These are phyloP conservation scores for Drechslerella stenobrocha DNA, from an alignment of 2,329 filamentous ascomycete genomes.

Conservation along the genomic window DNA sequence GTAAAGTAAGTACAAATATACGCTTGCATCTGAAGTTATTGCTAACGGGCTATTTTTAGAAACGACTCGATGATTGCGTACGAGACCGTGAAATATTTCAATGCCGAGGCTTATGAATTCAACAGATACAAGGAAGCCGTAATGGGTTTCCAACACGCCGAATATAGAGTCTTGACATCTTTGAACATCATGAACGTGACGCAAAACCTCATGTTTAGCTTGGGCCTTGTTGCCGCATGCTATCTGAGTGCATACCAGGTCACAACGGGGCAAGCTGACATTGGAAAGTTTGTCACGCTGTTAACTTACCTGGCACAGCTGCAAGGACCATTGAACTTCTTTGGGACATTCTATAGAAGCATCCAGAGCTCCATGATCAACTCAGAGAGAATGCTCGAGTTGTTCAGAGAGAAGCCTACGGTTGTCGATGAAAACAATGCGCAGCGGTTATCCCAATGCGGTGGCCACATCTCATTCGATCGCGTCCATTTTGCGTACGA, in stretches of 20 bases:
- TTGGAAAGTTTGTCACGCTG: conserved; percentile 73
- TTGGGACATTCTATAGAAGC: conserved; percentile 92
- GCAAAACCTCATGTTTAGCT: conserved; percentile 78
- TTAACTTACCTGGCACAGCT: conserved; percentile 79
- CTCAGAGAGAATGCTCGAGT: conserved; percentile 86
- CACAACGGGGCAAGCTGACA: conserved; percentile 65
- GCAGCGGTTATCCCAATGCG: conserved; percentile 66
- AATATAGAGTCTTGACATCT: conserved; percentile 75
- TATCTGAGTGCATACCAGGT: conserved; percentile 78
- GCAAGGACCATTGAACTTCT: conserved; percentile 78
- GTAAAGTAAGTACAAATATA: conserved; percentile 68
- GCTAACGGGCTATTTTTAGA: conserved; percentile 47
- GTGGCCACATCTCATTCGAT: conserved; percentile 82
- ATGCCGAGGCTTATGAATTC: conserved; percentile 79
- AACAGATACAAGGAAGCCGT: conserved; percentile 72
- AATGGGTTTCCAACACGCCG: conserved; percentile 70
- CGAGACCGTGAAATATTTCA: conserved; percentile 91
- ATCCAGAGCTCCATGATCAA: conserved; percentile 98
- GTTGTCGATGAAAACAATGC: conserved; percentile 77
- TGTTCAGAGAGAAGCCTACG: conserved; percentile 94
- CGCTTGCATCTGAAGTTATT: conserved; percentile 7
- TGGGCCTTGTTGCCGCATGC: conserved; percentile 71
- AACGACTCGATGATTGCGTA: conserved; percentile 99
- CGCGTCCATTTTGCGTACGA: conserved; percentile 92
- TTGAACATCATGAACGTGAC: conserved; percentile 79